phyloP scores from a whole-genome alignment of 1,284 basidiomycete species.

The Austroboletus novae-zelandiae region DNA sequence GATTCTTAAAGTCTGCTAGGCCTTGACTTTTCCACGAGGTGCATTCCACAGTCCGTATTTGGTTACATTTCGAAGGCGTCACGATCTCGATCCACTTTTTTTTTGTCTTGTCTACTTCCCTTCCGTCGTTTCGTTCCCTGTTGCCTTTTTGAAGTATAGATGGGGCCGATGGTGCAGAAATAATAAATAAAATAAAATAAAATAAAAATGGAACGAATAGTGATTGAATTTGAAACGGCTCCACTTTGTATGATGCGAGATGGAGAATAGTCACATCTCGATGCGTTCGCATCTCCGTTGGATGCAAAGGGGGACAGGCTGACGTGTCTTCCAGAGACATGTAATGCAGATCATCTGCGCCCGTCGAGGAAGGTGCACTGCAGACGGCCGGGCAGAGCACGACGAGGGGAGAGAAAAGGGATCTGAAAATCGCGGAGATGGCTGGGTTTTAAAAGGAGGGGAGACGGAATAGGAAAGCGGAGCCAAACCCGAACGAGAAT shows the following conservation, averaged over 20 bases:
- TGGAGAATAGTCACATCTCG: neutral
- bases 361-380: no score
- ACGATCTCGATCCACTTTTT: constrained; percentile 4
- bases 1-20: neutral
- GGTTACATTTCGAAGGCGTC: constrained; percentile 13
- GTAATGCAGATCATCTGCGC: no score
- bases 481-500: constrained; percentile 32
- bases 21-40: constrained; percentile 29
- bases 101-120: neutral
- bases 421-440: constrained; percentile 26
- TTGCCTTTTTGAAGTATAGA: neutral
- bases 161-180: no score
- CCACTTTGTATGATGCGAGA: constrained; percentile 14
- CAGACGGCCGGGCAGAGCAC: neutral
- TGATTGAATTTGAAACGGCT: constrained; percentile 23
- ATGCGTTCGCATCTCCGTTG: neutral
- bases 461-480: constrained; percentile 24
- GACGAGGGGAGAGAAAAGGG: constrained; percentile 7
- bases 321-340: no score
- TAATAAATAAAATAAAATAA: neutral
- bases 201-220: neutral
- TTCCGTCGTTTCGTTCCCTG: neutral
- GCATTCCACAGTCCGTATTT: constrained; percentile 5
- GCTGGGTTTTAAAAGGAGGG: constrained; percentile 22
- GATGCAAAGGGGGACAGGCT: no score